Conservation (phyloP, 495 filamentous ascomycete genomes). For the Podospora australis region DNA sequence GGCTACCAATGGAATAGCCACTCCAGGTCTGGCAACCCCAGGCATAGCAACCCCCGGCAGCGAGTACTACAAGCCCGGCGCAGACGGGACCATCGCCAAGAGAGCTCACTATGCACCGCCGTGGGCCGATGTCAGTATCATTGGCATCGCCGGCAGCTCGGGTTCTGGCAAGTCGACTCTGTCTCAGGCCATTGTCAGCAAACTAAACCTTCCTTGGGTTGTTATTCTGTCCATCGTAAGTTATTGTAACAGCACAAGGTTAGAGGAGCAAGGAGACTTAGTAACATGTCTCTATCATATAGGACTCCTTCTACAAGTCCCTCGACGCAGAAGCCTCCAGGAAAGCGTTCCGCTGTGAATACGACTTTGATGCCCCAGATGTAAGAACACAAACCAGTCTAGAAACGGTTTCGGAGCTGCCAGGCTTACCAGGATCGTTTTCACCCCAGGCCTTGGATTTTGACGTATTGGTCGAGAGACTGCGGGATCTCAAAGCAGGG, state of each 20-base stretch:
- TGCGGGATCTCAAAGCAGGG: constrained; percentile 86
- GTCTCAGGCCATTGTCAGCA: constrained; percentile 81
- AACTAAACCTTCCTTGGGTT: constrained; percentile 92
- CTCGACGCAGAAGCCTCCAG: constrained; percentile 65
- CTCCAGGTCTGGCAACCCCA: too few relatives aligned
- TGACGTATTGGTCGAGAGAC: constrained; percentile 72
- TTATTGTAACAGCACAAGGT: background rate
- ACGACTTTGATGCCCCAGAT: constrained; percentile 90
- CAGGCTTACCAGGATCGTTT: constrained; percentile 13
- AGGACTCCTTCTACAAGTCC: constrained; percentile 97
- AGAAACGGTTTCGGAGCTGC: background rate
- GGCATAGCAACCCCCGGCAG: background rate
- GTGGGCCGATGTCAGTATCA: constrained; percentile 91
- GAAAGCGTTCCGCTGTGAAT: constrained; percentile 79
- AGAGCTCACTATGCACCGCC: constrained; percentile 78
- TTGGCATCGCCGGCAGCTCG: constrained; percentile 91
- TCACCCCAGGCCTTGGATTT: constrained; percentile 73
- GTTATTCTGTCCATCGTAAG: constrained; percentile 92
- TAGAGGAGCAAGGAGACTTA: background rate
- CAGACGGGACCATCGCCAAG: constrained; percentile 34
- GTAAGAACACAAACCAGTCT: constrained; percentile 21
- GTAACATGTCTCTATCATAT: background rate
- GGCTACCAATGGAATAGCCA: background rate
- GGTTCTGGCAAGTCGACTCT: constrained; percentile 97
- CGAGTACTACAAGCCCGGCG: background rate